Base-by-base conservation (phyloP, 169 alveolate species). In the Cryptosporidium sp. region DNA sequence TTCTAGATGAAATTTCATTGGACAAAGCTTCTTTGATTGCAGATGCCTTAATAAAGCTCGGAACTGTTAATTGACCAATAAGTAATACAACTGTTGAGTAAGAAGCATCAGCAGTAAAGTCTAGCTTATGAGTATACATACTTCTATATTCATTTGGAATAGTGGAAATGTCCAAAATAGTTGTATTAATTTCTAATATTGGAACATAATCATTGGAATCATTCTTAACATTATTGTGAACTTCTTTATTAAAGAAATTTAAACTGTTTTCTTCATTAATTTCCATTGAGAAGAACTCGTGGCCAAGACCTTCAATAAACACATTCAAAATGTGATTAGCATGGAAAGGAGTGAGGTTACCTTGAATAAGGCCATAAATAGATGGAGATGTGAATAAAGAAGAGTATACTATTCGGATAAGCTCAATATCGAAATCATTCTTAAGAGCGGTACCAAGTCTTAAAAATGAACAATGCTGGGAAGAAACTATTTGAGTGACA, bases 311-410 rank as follows among this genome's bases (percentile, higher is more conserved):
- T 60, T 71, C 45, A 7, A 71, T 18, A 35, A 71, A 71, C n/a
- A 71, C 85, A 51, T 71, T 71, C 61, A 71, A 18, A 16, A 29
- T 33, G 33, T 71, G 85, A 29, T 71, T 71, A 52, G 85, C 67
- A 14, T 71, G 61, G 61, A 65, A 65, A 8, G 72, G 72, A 29
- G 72, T 65, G 26, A 65, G 72, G 52, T 65, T 65, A 2, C 72
- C 72, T 29, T 65, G 29, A n/a, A 65, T 65, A 10, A 65, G 10
- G n/a, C 72, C 72, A 33, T 35, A 65, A n/a, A 65, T 65, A 1
- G 72, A 7, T 18, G 72, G 72, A 37, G 72, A 31, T n/a, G 23
- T 0, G 12, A 65, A 10, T 10, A 65, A n/a, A 14, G 72, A 65
- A 7, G 48, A 7, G 33, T 33, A 31, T 6, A 71, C 85, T 9